Conservation (phyloP, 176 grass and related monocot genomes). For the Cenchrus fungigraminus region DNA sequence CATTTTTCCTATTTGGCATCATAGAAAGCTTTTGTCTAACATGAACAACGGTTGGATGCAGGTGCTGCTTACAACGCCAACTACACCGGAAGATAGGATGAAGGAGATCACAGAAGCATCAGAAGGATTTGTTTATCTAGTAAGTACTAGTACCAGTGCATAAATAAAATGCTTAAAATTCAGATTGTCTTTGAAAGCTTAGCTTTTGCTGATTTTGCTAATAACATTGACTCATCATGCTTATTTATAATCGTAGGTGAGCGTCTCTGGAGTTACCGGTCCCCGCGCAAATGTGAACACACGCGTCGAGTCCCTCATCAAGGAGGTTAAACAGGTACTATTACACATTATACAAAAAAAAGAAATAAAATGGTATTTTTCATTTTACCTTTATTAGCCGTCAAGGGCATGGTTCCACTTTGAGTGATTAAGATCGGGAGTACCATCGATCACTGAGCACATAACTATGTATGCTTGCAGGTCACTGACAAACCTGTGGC, state of each 20-base stretch:
- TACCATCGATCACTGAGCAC: too few relatives aligned
- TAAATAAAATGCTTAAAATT: neutral
- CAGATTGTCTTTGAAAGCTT: neutral
- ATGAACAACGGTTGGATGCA: slow-evolving; percentile 24
- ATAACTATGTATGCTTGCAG: too few relatives aligned
- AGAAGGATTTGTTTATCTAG: slow-evolving; percentile 79
- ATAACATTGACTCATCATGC: neutral
- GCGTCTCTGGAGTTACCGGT: slow-evolving; percentile 22
- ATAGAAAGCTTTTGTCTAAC: neutral
- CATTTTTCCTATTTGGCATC: too few relatives aligned
- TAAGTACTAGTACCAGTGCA: slow-evolving; percentile 9
- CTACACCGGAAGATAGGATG: slow-evolving; percentile 73
- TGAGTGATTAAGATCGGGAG: too few relatives aligned
- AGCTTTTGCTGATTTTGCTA: too few relatives aligned
- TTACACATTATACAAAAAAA: too few relatives aligned
- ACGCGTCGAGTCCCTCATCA: slow-evolving; percentile 65
- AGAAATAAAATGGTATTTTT: too few relatives aligned
- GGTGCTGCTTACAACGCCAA: slow-evolving; percentile 75
- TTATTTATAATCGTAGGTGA: slow-evolving; percentile 42
- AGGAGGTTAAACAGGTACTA: slow-evolving; percentile 64
- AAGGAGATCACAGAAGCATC: slow-evolving; percentile 61
- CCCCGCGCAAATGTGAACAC: slow-evolving; percentile 46
- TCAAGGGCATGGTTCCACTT: too few relatives aligned
- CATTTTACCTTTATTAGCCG: too few relatives aligned
- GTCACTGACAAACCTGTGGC: too few relatives aligned